Evolutionary conservation across 2,329 filamentous ascomycete genomes (phyloP), one percentile per base, ranked within the genome.

Genomic region (Mollisia scopiformis): DNA sequence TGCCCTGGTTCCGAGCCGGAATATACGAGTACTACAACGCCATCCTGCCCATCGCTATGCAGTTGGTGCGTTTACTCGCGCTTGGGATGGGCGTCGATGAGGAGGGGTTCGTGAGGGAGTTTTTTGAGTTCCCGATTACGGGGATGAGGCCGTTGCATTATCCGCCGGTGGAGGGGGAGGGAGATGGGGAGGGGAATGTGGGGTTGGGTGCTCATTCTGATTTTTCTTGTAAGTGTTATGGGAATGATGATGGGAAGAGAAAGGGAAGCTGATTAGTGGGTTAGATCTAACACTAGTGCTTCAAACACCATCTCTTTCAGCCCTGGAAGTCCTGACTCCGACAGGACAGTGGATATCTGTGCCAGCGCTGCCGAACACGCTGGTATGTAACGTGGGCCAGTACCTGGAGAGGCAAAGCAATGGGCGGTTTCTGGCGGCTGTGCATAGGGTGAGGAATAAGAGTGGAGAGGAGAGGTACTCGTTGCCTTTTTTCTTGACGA

Each of bases 381-480:
- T 60, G 13, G 58, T 60, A 16, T 60, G 58, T 21, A 60, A 60
- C 19, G 58, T 60, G 33, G 52, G 58, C 2, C 58, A 60, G 19
- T 60, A 60, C 30, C 58, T 60, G n/a, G 58, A 60, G n/a, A 31
- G 43, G 1, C 58, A 60, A 39, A 46, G 52, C 14, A 60, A 56
- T 28, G 53, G 58, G 8, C 33, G 35, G 6, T 60, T 56, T 21
- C 53, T 60, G 11, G 58, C 58, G 27, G 58, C 58, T 13, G 58
- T 60, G 7, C 58, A 60, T 25, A 16, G 53, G 21, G 52, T 60
- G 14, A 23, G 58, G 10, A 60, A 56, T 14, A 60, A 56, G 25
- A 60, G 46, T 6, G 58, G 58, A 31, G 53, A 27, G 6, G 58
- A 60, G 43, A 23, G 58, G 21, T 60, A 60, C 23, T 60, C 58